Evolutionary conservation across 495 filamentous ascomycete genomes (phyloP).

Genomic region (Aspergillus homomorphus): DNA sequence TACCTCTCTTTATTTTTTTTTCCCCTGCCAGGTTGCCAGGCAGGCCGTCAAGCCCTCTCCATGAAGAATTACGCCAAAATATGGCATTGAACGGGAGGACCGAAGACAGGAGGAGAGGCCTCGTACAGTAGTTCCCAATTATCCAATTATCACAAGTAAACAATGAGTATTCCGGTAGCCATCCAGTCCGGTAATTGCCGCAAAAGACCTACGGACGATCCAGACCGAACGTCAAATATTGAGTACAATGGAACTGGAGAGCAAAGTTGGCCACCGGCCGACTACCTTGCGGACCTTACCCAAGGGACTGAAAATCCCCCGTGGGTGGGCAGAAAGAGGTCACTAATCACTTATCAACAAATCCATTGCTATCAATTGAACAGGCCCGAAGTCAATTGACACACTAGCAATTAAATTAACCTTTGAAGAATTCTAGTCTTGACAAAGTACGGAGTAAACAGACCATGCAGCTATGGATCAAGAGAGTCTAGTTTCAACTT

Average conservation of each 20-base stretch:
- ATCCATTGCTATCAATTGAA: too few species aligned
- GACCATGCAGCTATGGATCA: too few species aligned
- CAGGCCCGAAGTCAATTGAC: not conserved
- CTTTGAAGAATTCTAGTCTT: not conserved
- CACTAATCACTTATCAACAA: too few species aligned
- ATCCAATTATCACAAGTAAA: not conserved
- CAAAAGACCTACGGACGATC: not conserved
- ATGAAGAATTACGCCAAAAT: not conserved
- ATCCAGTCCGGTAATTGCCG: not conserved
- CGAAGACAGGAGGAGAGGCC: too few species aligned
- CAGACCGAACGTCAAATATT: not conserved
- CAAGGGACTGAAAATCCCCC: not conserved
- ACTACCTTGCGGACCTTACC: not conserved
- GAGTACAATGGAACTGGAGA: not conserved
- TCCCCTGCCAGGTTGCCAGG: conserved; percentile 6
- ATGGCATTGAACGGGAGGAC: too few species aligned
- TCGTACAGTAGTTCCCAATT: too few species aligned
- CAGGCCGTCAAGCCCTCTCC: not conserved
- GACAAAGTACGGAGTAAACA: conserved; percentile 2
- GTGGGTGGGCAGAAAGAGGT: not conserved
- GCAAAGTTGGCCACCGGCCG: not conserved
- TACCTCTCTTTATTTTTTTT: not conserved
- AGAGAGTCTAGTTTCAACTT: too few species aligned
- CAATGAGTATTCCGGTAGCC: too few species aligned
- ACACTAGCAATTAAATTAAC: not conserved